phyloP scores from a whole-genome alignment of 768 basidiomycete genomes.

The Pisolithus microcarpus region DNA sequence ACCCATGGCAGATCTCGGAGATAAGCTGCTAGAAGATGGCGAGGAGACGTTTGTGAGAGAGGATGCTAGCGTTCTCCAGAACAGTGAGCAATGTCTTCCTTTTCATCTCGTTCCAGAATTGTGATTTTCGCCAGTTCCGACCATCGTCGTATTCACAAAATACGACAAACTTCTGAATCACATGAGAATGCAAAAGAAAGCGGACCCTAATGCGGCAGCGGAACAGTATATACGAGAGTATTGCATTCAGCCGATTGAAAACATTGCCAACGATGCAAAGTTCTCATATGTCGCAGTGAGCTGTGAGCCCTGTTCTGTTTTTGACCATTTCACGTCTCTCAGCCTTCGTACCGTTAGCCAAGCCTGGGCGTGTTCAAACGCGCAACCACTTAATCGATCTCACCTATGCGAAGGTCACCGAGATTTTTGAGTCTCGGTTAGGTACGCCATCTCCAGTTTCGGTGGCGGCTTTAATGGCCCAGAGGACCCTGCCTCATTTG shows the following conservation, averaged over 20 bases:
- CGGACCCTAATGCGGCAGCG: background rate
- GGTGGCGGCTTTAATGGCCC: too few relatives aligned
- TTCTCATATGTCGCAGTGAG: background rate
- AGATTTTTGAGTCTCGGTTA: background rate
- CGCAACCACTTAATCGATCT: background rate
- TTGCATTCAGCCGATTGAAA: background rate
- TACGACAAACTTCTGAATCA: background rate
- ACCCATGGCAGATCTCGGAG: background rate
- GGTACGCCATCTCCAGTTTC: too few relatives aligned
- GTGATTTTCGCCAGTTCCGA: background rate
- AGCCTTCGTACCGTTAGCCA: background rate
- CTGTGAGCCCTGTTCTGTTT: background rate
- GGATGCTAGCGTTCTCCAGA: background rate
- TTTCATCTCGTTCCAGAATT: background rate
- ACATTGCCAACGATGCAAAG: background rate
- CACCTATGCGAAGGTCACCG: background rate
- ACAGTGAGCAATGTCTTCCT: background rate
- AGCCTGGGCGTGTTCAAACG: background rate
- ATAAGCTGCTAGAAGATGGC: background rate
- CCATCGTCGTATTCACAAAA: conserved; percentile 1
- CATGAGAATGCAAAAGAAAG: background rate
- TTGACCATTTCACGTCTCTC: background rate
- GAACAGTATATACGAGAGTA: background rate
- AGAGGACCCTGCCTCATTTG: too few relatives aligned
- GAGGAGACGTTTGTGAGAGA: background rate